Evolutionary conservation across 2,329 filamentous ascomycete genomes (phyloP).

Genomic region (Calycina herbarum): DNA sequence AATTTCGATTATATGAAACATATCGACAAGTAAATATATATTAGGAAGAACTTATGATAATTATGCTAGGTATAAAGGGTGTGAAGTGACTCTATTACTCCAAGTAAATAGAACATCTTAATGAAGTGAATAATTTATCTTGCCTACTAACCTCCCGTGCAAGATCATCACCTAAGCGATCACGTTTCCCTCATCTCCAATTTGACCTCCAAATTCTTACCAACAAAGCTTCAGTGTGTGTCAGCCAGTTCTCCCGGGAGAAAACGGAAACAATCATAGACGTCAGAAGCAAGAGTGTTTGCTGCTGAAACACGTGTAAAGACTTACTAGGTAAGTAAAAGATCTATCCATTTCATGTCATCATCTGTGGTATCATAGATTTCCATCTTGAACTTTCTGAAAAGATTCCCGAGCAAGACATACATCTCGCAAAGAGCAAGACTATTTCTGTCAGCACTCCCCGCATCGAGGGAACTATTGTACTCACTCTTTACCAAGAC

Average conservation of each 20-base stretch:
- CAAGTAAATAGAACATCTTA: too few species aligned
- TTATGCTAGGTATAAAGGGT: too few species aligned
- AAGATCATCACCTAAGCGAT: too few species aligned
- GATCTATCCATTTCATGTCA: not conserved
- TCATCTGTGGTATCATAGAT: not conserved
- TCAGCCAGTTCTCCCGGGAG: too few species aligned
- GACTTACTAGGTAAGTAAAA: not conserved
- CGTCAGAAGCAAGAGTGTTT: not conserved
- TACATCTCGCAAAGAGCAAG: constrained; percentile 1
- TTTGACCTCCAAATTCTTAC: not conserved
- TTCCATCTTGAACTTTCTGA: not conserved
- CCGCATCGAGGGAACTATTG: not conserved
- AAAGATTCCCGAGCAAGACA: not conserved
- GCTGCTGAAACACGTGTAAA: not conserved
- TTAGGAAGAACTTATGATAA: too few species aligned
- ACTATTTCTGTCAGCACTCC: not conserved
- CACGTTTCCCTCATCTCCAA: not conserved
- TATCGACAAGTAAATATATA: too few species aligned
- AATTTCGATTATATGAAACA: too few species aligned
- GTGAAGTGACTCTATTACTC: too few species aligned
- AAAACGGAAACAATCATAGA: not conserved
- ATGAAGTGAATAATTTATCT: too few species aligned
- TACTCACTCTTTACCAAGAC: constrained; percentile 5
- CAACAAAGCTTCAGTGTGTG: not conserved
- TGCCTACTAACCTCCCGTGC: too few species aligned